Evolutionary conservation across 371 early-diverging fungal genomes (phyloP).

Genomic region (Circinella minor): DNA sequence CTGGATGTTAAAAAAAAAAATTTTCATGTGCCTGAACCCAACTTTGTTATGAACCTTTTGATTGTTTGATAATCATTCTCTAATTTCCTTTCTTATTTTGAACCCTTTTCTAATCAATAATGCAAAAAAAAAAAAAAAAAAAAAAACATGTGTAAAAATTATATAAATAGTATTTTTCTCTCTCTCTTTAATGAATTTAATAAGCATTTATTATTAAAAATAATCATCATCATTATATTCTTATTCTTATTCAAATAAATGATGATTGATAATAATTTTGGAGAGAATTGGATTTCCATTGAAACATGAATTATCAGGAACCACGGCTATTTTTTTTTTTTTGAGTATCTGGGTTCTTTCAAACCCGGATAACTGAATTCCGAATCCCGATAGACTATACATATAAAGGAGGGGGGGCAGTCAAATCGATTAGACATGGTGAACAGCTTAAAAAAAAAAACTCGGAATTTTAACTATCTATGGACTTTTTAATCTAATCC

Average conservation of each 20-base stretch:
- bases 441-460: not conserved
- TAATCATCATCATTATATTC: too few species aligned
- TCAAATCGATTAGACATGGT: not conserved
- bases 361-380: slow-evolving; percentile 1
- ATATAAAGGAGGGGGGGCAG: too few species aligned
- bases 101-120: not conserved
- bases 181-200: too few species aligned
- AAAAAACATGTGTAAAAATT: not conserved
- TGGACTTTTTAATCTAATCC: not conserved
- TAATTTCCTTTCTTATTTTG: not conserved
- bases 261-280: too few species aligned
- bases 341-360: not conserved
- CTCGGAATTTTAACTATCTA: slow-evolving; percentile 3
- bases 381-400: slow-evolving; percentile 1
- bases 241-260: too few species aligned
- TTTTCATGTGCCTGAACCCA: not conserved
- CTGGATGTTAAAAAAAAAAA: not conserved
- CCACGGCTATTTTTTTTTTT: not conserved
- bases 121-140: too few species aligned
- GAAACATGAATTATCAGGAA: too few species aligned
- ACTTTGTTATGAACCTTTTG: not conserved
- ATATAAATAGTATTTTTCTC: too few species aligned
- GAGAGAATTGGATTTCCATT: too few species aligned
- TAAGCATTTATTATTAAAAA: too few species aligned
- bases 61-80: slow-evolving; percentile 3